Evolutionary conservation across 306 rosid species (phyloP).

Genomic region (Trifolium repens): DNA sequence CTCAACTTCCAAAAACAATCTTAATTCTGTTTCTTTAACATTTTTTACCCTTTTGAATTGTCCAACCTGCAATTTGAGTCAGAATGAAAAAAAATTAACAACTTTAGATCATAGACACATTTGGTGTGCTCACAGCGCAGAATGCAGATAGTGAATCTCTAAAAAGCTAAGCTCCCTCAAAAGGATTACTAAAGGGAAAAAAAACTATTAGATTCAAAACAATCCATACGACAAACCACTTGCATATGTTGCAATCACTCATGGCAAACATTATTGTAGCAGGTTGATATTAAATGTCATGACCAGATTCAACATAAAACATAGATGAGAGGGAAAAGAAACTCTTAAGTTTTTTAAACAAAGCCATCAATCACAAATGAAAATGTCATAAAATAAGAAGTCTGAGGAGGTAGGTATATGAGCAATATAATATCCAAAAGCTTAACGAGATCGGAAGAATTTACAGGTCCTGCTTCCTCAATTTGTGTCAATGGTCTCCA

Average conservation of each 20-base stretch:
- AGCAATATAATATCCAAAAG: background rate
- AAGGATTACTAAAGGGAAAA: background rate
- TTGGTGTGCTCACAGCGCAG: background rate
- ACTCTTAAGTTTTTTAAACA: background rate
- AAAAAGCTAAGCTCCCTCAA: background rate
- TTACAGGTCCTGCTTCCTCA: background rate
- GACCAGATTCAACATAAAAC: background rate
- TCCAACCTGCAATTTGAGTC: background rate
- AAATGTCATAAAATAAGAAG: background rate
- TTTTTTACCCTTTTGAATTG: background rate
- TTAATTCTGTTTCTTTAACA: background rate
- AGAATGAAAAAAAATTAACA: background rate
- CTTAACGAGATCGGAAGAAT: background rate
- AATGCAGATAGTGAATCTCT: background rate
- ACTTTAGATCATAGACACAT: background rate
- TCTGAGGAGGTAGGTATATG: background rate
- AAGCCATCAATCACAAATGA: background rate
- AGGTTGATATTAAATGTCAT: background rate
- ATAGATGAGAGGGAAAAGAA: background rate
- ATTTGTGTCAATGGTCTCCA: background rate
- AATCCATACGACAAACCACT: background rate
- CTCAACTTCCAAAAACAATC: background rate
- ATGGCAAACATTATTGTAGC: background rate
- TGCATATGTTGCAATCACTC: background rate
- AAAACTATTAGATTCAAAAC: background rate